Evolutionary conservation across 805 yeast species (phyloP).

Genomic region (Starmerella scarabaei): DNA sequence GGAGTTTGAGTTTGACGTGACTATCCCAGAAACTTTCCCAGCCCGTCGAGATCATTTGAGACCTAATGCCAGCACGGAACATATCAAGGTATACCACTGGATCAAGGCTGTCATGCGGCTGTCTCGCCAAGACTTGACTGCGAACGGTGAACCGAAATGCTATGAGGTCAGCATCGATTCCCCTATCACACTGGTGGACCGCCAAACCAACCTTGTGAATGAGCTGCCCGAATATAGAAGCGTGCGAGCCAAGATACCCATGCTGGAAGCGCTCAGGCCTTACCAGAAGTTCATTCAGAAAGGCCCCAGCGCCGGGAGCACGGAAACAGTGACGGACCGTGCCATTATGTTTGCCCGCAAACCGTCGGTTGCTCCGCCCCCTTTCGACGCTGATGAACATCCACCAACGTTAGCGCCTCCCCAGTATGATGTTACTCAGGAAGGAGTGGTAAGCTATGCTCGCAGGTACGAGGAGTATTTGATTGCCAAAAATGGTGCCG

Average conservation of each 20-base stretch:
- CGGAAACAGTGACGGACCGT: constrained; percentile 19
- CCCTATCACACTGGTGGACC: constrained; percentile 72
- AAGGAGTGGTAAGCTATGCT: constrained; percentile 14
- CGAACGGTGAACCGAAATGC: constrained; percentile 56
- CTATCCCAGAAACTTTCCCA: constrained; percentile 57
- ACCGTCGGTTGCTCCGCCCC: constrained; percentile 52
- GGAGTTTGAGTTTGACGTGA: constrained; percentile 78
- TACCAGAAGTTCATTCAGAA: constrained; percentile 19
- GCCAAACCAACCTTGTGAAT: constrained; percentile 34
- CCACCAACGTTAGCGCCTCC: constrained; percentile 31
- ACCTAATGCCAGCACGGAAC: constrained; percentile 72
- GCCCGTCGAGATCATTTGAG: constrained; percentile 45
- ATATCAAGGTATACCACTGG: constrained; percentile 90
- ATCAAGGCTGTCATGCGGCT: constrained; percentile 75
- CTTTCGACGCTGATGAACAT: constrained; percentile 37
- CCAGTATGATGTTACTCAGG: constrained; percentile 15
- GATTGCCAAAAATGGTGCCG: constrained; percentile 1
- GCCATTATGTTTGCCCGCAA: constrained; percentile 44
- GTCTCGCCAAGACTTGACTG: constrained; percentile 44
- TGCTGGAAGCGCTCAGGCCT: constrained; percentile 15
- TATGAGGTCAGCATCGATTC: constrained; percentile 92
- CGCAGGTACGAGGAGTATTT: constrained; percentile 17
- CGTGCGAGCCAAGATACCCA: not conserved
- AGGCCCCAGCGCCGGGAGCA: constrained; percentile 2
- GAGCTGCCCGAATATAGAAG: constrained; percentile 29